Base-by-base conservation (phyloP, 306 rosid genomes). In the Leucaena leucocephala region DNA sequence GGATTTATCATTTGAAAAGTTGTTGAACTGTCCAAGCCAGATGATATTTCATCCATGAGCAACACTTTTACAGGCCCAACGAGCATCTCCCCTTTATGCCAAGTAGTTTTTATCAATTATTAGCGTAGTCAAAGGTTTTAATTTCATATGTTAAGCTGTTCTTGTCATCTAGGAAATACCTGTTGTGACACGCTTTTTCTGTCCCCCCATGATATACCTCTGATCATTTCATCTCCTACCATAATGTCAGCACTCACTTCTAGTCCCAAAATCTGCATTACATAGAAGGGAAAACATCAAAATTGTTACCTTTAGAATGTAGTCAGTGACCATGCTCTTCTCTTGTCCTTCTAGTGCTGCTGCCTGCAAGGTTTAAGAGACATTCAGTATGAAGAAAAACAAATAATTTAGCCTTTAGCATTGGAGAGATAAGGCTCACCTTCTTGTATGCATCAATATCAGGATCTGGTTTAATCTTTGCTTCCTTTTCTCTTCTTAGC, bases 181-280 rank as follows among this genome's bases (percentile, higher is more conserved):
- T 77, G 93, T 92, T 52, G 98, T 92, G 83, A 94, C 91, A 72
- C 98, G 80, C 85, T 94, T 94, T 81, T 78, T 89, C 84, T 94
- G 93, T 45, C 98, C 98, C 27, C 96, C 97, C n/a, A n/a, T 3
- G 98, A 94, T 58, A 94, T 92, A 48, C 98, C 97, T 83, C 98
- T 84, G 55, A 90, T 84, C 94, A 94, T 89, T 78, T 81, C 93
- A 85, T 94, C 96, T 36, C 98, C 97, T 68, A 86, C 89, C 86
- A 83, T 83, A 38, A 77, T 83, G 54, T 86, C 89, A 46, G 89
- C 89, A 73, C 82, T 92, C 77, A 73, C 76, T 82, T 94, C 97
- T 57, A 91, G 96, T 72, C 97, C 98, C 84, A 94, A 84, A 85
- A 94, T 89, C 97, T 94, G 86, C 76, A 76, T 5, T 64, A 77